A percentile compares a stretch with the other conserved stretches of the same genome.
These are phyloP conservation scores for Bruguiera sexangula DNA, from an alignment of 345 rosid species.

Conservation along the genomic window DNA sequence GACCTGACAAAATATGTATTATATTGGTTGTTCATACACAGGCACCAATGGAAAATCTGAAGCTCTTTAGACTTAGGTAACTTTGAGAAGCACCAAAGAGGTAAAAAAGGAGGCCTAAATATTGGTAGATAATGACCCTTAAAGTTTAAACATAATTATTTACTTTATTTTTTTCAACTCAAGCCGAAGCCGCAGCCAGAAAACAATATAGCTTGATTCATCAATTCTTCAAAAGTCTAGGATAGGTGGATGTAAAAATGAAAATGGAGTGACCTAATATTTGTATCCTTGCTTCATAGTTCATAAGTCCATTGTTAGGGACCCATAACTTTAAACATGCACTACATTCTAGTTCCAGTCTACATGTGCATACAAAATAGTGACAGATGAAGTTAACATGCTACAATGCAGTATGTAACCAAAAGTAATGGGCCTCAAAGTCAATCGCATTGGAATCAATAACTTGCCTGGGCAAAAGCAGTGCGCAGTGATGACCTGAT, in stretches of 20 bases:
- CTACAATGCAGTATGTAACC: conserved; percentile 9
- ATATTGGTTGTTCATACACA: neutral
- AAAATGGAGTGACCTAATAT: no score
- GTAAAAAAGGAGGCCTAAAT: no score
- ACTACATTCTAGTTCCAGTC: neutral
- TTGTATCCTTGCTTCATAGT: no score
- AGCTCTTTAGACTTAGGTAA: no score
- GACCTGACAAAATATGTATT: neutral
- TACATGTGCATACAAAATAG: neutral
- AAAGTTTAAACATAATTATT: no score
- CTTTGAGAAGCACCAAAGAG: no score
- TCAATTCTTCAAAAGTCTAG: no score
- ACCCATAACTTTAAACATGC: neutral
- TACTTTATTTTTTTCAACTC: no score
- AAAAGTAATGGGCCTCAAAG: neutral
- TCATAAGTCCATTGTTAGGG: neutral
- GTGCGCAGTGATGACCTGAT: conserved; percentile 95
- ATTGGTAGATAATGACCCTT: no score
- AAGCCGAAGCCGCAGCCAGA: no score
- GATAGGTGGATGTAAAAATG: no score
- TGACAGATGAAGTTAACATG: neutral
- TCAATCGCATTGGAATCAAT: conserved; percentile 4
- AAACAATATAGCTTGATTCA: no score
- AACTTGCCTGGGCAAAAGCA: conserved; percentile 97
- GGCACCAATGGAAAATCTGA: neutral